Evolutionary conservation across 805 yeast species (phyloP).

Genomic region (Yarrowia sp.): DNA sequence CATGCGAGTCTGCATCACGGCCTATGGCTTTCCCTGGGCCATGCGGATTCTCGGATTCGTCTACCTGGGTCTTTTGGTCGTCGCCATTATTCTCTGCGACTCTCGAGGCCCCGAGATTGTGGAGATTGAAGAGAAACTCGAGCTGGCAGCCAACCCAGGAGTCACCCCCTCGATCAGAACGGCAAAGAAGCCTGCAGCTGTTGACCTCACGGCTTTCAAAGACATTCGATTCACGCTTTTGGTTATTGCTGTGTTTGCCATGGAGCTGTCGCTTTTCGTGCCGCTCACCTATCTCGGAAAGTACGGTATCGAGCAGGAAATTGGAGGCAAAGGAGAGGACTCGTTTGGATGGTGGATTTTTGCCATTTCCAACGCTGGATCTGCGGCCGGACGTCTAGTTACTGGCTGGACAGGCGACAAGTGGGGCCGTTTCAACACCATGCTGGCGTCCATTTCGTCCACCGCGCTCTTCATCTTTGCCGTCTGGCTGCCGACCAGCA

Average conservation of each 20-base stretch:
- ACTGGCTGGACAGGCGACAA: conserved; percentile 64
- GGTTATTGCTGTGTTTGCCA: conserved; percentile 48
- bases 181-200: conserved; percentile 40
- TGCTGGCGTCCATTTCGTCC: conserved; percentile 57
- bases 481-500: conserved; percentile 69
- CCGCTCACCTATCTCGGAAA: conserved; percentile 63
- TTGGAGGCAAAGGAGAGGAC: conserved; percentile 41
- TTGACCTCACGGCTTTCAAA: conserved; percentile 48
- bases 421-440: conserved; percentile 64
- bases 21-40: conserved; percentile 68
- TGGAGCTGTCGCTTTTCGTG: conserved; percentile 62
- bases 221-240: conserved; percentile 47
- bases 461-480: conserved; percentile 58
- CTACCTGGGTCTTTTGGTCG: conserved; percentile 46
- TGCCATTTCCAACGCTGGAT: conserved; percentile 57
- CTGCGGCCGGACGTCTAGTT: conserved; percentile 61
- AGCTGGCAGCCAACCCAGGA: conserved; percentile 18
- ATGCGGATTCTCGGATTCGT: conserved; percentile 58
- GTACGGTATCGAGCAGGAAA: conserved; percentile 54
- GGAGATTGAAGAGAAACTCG: conserved; percentile 15
- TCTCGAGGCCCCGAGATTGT: conserved; percentile 43
- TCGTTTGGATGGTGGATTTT: conserved; percentile 51
- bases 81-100: conserved; percentile 52
- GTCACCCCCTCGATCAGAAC: not conserved
- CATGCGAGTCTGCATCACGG: conserved; percentile 55